Evolutionary conservation across 257 asterid genomes (phyloP).

Genomic region (Handroanthus guayacan): DNA sequence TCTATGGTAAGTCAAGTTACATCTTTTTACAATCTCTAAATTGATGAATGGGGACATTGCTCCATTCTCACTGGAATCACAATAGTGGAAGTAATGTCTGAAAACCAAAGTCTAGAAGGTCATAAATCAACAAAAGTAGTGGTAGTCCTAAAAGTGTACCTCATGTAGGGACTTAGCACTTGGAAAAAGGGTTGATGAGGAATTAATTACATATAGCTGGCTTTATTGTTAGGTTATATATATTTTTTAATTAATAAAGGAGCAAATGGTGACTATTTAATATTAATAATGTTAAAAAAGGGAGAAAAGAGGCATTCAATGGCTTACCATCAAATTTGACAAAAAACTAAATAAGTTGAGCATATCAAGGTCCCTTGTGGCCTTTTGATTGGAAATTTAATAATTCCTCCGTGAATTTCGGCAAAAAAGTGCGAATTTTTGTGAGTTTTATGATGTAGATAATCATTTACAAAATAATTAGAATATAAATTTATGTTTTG

Average conservation of each 20-base stretch:
- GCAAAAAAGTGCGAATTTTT: too few relatives aligned
- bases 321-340: conserved; percentile 1
- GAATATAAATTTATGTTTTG: too few relatives aligned
- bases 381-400: neutral
- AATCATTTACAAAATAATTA: too few relatives aligned
- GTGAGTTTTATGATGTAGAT: too few relatives aligned
- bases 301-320: neutral
- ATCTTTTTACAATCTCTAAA: neutral
- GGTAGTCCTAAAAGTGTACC: conserved; percentile 12
- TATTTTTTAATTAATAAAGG: neutral
- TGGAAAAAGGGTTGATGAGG: conserved; percentile 31
- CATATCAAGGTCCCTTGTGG: neutral
- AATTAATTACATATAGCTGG: conserved; percentile 23
- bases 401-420: conserved; percentile 47
- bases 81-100: conserved; percentile 6
- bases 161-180: conserved; percentile 27
- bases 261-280: neutral
- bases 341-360: conserved; percentile 14
- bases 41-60: neutral
- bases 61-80: conserved; percentile 21
- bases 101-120: neutral
- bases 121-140: neutral
- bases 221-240: neutral
- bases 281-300: neutral
- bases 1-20: conserved; percentile 4